Conservation (phyloP, 176 grass and related monocot species). For the Carex cristatella region DNA sequence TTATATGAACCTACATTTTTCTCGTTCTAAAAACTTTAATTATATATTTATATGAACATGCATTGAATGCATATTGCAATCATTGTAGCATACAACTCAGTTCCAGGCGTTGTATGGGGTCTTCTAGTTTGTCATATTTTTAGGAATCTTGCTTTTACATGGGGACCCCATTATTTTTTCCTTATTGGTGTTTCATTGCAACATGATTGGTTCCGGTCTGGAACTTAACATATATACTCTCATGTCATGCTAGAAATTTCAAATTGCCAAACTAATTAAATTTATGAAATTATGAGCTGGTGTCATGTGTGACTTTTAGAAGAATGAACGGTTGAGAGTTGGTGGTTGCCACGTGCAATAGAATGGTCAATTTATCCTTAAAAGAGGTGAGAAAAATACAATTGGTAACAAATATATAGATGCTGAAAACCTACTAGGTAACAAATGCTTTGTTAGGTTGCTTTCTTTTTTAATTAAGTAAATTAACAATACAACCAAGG, state of each 20-base stretch:
- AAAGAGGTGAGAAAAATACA: neutral
- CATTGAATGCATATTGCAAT: neutral
- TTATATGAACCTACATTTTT: too few relatives aligned
- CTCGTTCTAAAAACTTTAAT: neutral
- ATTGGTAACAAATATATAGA: neutral
- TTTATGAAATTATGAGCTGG: conserved; percentile 14
- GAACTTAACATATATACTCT: neutral
- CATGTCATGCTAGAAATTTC: neutral
- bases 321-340: neutral
- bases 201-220: neutral
- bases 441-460: neutral
- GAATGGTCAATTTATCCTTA: neutral
- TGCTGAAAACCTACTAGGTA: neutral
- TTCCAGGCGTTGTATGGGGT: neutral
- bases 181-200: neutral
- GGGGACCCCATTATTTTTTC: neutral
- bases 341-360: neutral
- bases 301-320: neutral
- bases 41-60: neutral
- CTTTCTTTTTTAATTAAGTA: neutral
- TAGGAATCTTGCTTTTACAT: neutral
- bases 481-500: neutral
- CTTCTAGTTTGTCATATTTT: neutral
- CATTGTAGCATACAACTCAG: neutral
- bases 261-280: neutral